Evolutionary conservation across 1,139 yeast genomes (phyloP).

Genomic region (Sugiyamaella grinbergsii): DNA sequence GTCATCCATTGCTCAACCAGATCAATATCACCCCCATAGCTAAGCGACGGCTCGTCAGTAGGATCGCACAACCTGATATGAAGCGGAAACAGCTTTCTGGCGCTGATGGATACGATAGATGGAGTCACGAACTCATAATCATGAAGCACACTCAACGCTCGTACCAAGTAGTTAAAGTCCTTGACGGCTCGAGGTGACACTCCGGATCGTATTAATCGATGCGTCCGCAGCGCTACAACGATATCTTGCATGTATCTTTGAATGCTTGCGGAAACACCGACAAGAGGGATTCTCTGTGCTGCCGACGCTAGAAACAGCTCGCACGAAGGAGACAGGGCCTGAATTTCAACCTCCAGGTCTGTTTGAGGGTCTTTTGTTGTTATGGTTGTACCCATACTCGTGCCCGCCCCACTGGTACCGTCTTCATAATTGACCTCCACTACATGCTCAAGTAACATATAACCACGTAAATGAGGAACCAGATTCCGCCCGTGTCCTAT

Average conservation of each 20-base stretch:
- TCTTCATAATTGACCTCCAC: conserved; percentile 16
- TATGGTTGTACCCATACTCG: background rate
- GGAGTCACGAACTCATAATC: conserved; percentile 52
- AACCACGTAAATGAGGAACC: conserved; percentile 25
- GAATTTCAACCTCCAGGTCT: too few relatives aligned
- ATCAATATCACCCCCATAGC: conserved; percentile 55
- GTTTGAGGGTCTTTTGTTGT: background rate
- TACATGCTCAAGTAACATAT: conserved; percentile 26
- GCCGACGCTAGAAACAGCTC: background rate
- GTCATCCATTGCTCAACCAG: conserved; percentile 47
- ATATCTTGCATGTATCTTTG: conserved; percentile 58
- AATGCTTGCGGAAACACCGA: conserved; percentile 51
- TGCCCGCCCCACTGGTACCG: background rate
- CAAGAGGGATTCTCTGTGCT: conserved; percentile 24
- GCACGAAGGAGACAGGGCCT: background rate
- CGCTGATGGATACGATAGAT: conserved; percentile 51
- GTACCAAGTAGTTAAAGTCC: conserved; percentile 48
- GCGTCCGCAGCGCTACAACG: conserved; percentile 52
- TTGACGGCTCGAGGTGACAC: conserved; percentile 49
- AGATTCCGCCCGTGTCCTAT: conserved; percentile 20
- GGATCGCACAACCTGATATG: conserved; percentile 46
- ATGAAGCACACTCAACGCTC: conserved; percentile 48
- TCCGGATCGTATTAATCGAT: conserved; percentile 54
- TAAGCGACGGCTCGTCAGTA: conserved; percentile 52
- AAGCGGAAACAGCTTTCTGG: conserved; percentile 51